Evolutionary conservation across 345 rosid genomes (phyloP), one percentile per base, ranked within the genome.

Genomic region (Sonneratia alba): DNA sequence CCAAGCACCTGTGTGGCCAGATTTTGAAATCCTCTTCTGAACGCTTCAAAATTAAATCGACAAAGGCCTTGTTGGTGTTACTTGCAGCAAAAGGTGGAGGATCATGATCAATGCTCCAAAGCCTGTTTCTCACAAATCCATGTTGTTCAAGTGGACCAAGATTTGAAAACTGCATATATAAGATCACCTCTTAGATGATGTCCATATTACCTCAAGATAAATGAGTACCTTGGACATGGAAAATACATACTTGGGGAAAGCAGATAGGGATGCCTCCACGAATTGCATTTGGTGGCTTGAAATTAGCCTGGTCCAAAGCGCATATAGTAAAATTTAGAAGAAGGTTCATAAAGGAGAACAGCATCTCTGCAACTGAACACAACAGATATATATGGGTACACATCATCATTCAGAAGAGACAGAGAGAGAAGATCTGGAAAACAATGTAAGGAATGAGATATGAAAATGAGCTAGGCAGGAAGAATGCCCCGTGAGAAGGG

Each of bases 261-360:
- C 95, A 86, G 74, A 93, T 71, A 21, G 98, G 96, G 73, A 91
- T 89, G 51, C 98, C 98, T 74, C 98, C 97, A 75, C 97, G 93
- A 73, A 93, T 85, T 19, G 97, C 80, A 71, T 79, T 89, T 61
- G 97, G 92, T 72, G 88, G 90, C 68, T 72, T 71, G 74, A 88
- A 91, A 70, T 70, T 76, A 45, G 90, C 89, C 96, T 91, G 84
- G 53, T 79, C 73, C 9, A 72, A 74, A 71, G 79, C 51, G 74
- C 27, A 64, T 63, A 47, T 70, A 75, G 7, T 43, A 22, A 57
- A 34, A 16, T 37, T 12, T 38, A 56, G 62, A 36, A 61, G 66
- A 61, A 12, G 1, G 36, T 24, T 8, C 21, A 47, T 47, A 47
- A 10, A 4, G 1, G 45, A 5, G 10, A 9, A 42, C 1, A 5